Evolutionary conservation across 495 filamentous ascomycete species (phyloP).

Genomic region (Penicillium manginii): DNA sequence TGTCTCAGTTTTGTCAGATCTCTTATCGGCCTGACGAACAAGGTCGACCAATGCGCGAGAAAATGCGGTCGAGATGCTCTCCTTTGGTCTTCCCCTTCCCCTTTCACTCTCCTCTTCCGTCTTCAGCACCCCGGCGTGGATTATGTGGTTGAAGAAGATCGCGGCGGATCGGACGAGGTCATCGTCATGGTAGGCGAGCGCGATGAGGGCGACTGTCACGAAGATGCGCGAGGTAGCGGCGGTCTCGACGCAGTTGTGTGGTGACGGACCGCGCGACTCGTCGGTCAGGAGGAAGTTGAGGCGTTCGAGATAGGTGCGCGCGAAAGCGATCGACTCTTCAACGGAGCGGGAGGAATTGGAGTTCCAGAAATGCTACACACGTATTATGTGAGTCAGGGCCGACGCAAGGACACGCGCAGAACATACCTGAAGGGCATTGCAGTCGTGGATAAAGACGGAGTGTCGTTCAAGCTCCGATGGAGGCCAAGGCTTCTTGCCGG

Average conservation of each 20-base stretch:
- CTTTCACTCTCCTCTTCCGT: conserved; percentile 1
- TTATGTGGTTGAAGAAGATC: conserved; percentile 80
- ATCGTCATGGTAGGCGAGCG: conserved; percentile 75
- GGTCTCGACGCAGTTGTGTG: conserved; percentile 86
- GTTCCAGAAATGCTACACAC: conserved; percentile 77
- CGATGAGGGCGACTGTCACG: conserved; percentile 82
- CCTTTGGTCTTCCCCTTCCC: not conserved
- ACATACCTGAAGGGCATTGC: conserved; percentile 79
- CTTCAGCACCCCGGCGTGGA: conserved; percentile 80
- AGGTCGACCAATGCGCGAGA: conserved; percentile 82
- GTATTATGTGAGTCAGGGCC: conserved; percentile 16
- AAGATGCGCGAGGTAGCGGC: conserved; percentile 85
- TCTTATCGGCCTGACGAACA: conserved; percentile 58
- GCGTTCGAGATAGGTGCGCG: conserved; percentile 61
- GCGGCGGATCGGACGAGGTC: conserved; percentile 81
- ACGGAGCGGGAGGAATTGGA: conserved; percentile 56
- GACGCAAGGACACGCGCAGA: not conserved
- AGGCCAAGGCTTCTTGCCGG: conserved; percentile 68
- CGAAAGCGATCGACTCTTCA: conserved; percentile 53
- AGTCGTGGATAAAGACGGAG: conserved; percentile 85
- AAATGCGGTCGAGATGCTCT: conserved; percentile 67
- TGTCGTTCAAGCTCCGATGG: conserved; percentile 85
- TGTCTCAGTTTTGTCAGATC: conserved; percentile 75
- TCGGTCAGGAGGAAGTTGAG: conserved; percentile 82
- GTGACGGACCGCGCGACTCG: conserved; percentile 82